These are phyloP conservation scores for Solanum neorickii DNA, from an alignment of 257 asterid genomes.

Conservation along the genomic window DNA sequence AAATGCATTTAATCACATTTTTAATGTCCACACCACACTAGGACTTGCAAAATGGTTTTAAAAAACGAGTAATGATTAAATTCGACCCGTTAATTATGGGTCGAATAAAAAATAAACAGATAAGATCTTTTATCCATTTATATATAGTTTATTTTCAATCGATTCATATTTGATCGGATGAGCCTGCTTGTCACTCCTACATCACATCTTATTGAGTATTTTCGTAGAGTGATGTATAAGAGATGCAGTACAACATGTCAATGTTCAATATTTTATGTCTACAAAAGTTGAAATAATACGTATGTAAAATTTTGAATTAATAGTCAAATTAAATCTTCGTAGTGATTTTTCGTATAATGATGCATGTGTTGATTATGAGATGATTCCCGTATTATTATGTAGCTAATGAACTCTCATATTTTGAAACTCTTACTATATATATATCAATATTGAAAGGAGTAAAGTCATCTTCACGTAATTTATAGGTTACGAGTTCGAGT, in stretches of 20 bases:
- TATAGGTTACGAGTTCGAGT: too few relatives aligned
- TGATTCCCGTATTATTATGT: too few relatives aligned
- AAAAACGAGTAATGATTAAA: too few relatives aligned
- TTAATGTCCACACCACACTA: background rate
- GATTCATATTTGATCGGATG: background rate
- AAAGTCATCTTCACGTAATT: accelerated
- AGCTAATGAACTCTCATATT: too few relatives aligned
- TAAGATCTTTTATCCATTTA: too few relatives aligned
- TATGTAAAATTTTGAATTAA: too few relatives aligned
- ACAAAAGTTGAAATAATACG: too few relatives aligned
- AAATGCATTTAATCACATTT: background rate
- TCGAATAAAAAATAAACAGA: too few relatives aligned
- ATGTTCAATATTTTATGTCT: too few relatives aligned
- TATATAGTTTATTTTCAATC: background rate
- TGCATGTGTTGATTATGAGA: too few relatives aligned
- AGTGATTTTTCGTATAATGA: too few relatives aligned
- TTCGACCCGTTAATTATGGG: background rate
- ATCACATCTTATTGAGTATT: background rate
- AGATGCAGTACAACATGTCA: background rate
- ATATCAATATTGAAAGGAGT: background rate
- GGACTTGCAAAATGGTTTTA: background rate
- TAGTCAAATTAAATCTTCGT: background rate
- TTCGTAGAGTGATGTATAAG: background rate
- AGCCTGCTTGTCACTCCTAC: background rate
- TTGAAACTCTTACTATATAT: too few relatives aligned